Evolutionary conservation across 495 filamentous ascomycete genomes (phyloP).

Genomic region (Margaritispora aquatica): DNA sequence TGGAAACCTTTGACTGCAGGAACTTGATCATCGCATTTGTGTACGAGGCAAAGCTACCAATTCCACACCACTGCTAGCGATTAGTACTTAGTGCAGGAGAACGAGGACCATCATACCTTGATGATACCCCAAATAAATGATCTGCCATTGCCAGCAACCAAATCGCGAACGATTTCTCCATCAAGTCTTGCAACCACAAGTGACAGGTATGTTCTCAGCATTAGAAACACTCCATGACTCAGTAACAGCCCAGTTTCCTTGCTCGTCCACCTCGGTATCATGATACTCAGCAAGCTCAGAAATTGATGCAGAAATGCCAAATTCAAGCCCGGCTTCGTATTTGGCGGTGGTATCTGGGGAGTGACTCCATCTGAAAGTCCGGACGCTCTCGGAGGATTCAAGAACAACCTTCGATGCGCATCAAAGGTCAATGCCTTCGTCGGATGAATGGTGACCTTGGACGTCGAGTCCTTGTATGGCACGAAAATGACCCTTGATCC

Average conservation of each 20-base stretch:
- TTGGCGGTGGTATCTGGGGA: conserved; percentile 69
- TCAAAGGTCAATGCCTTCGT: conserved; percentile 94
- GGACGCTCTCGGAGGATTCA: conserved; percentile 79
- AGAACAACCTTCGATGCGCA: conserved; percentile 87
- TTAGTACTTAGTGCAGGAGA: conserved; percentile 3
- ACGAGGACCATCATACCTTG: conserved; percentile 41
- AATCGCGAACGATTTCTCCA: conserved; percentile 91
- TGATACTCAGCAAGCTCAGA: conserved; percentile 88
- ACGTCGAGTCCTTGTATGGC: conserved; percentile 78
- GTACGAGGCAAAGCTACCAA: conserved; percentile 71
- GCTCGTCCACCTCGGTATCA: conserved; percentile 91
- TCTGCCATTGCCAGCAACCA: conserved; percentile 89
- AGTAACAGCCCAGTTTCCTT: conserved; percentile 89
- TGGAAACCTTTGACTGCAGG: conserved; percentile 94
- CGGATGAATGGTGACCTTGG: conserved; percentile 86
- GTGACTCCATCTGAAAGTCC: conserved; percentile 59
- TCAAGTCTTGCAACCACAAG: conserved; percentile 88
- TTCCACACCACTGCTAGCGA: conserved; percentile 42
- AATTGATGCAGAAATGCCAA: conserved; percentile 98
- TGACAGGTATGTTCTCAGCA: conserved; percentile 90
- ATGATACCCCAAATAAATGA: conserved; percentile 82
- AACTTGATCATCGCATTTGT: conserved; percentile 98
- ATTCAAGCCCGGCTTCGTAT: conserved; percentile 92
- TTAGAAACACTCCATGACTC: conserved; percentile 80
- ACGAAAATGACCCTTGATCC: conserved; percentile 92